Conservation (phyloP, 257 asterid species). For the Nicotiana undulata region DNA sequence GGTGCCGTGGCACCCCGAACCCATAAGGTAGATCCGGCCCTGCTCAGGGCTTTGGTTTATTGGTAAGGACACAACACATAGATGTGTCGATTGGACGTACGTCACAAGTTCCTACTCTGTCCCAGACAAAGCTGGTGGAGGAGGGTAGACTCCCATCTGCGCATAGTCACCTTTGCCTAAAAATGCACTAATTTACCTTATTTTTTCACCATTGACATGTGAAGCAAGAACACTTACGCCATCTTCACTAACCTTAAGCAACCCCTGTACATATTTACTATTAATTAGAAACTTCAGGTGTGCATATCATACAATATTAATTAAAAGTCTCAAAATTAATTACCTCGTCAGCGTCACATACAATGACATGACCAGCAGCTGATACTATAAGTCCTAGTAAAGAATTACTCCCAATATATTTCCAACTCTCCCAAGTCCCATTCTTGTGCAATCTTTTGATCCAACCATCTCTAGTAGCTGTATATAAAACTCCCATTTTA, state of each 20-base stretch:
- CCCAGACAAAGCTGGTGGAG: background rate
- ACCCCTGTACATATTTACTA: conserved; percentile 33
- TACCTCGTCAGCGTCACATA: conserved; percentile 50
- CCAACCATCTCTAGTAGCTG: conserved; percentile 68
- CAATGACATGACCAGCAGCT: conserved; percentile 35
- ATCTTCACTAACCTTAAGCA: conserved; percentile 51
- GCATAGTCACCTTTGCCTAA: background rate
- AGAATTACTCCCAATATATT: conserved; percentile 17
- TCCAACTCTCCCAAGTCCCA: conserved; percentile 57
- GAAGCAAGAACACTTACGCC: conserved; percentile 46
- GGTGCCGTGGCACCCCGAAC: too few relatives aligned
- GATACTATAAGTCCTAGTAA: conserved; percentile 45
- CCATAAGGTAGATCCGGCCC: too few relatives aligned
- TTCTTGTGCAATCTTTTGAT: conserved; percentile 43
- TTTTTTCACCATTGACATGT: conserved; percentile 38
- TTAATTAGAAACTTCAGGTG: background rate
- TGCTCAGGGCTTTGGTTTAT: background rate
- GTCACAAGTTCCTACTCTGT: background rate
- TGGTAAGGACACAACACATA: background rate
- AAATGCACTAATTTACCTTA: conserved; percentile 26
- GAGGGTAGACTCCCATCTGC: background rate
- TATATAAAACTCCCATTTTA: conserved; percentile 34
- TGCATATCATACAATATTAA: background rate
- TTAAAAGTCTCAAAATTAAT: background rate
- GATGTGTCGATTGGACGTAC: background rate